These are phyloP conservation scores for Calonectria pteridis DNA, from an alignment of 2,329 filamentous ascomycete genomes.

Conservation along the genomic window DNA sequence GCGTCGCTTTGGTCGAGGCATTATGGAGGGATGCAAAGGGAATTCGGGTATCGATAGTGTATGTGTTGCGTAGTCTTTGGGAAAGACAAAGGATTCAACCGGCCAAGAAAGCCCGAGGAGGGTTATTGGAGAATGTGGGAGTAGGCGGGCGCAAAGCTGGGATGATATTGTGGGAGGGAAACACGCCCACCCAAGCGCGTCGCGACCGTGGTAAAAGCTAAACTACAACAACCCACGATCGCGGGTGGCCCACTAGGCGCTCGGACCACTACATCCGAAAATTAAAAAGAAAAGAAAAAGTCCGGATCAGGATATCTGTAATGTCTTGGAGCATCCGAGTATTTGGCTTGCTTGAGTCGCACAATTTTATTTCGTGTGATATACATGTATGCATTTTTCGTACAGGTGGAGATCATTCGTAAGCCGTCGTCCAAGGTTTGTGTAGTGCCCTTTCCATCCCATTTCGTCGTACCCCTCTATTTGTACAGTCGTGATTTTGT, in stretches of 20 bases:
- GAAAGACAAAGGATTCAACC: neutral
- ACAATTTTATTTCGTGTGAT: neutral
- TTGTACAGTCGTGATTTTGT: constrained; percentile 30
- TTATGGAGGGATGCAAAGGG: constrained; percentile 25
- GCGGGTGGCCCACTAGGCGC: constrained; percentile 28
- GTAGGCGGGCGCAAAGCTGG: constrained; percentile 2
- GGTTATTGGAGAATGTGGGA: constrained; percentile 14
- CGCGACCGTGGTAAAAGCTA: constrained; percentile 41
- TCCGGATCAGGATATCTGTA: neutral
- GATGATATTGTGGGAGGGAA: constrained; percentile 38
- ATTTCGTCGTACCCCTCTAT: constrained; percentile 13
- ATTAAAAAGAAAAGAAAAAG: neutral
- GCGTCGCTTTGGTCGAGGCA: constrained; percentile 48
- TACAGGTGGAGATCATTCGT: constrained; percentile 29
- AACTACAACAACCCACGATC: constrained; percentile 18
- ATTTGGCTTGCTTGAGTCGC: neutral
- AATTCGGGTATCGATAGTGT: neutral
- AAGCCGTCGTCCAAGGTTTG: constrained; percentile 19
- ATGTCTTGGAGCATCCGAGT: neutral
- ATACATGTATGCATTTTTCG: neutral
- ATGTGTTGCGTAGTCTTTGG: constrained; percentile 13
- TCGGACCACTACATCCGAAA: constrained; percentile 25
- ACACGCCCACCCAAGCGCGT: constrained; percentile 46
- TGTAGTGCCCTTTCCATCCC: constrained; percentile 12
- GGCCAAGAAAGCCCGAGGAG: constrained; percentile 17